Base-by-base conservation (phyloP, 2,329 filamentous ascomycete genomes). In the Epichloe baconii region DNA sequence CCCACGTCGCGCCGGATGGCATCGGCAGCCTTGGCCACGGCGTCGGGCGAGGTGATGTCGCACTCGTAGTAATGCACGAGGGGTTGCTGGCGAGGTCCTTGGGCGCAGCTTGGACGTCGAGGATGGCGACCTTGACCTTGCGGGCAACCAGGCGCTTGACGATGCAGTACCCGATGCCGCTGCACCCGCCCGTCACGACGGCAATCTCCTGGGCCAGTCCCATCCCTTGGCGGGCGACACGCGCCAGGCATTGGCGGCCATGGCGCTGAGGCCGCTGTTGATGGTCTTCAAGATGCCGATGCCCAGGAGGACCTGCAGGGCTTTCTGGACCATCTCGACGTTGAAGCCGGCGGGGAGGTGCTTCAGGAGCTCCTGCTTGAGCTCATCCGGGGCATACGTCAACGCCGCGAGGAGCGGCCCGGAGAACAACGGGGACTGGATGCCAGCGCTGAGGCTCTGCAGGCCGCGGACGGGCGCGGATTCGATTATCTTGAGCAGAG, bases 101-200 rank as follows among this genome's bases (percentile, higher is more conserved):
- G 15, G 64, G 61, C 8, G 58, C n/a, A 2, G 57, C 57, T 48
- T 62, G 59, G 21, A 86, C 74, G 64, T 90, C 86, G 14, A 90
- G 61, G 1, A 88, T 79, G 0, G 80, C 82, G 15, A 88, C 82
- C 55, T 76, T 82, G 54, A 85, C 71, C 0, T 76, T 77, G 49
- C 68, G 53, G 0, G 46, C 50, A 0, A 61, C 54, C 10, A 68
- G 64, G 46, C 52, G 61, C 47, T 62, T 57, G 12, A 62, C 67
- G 45, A 72, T 63, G 50, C 60, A 59, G 26, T 58, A 58, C 1
- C 71, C 71, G 45, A 74, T 71, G 3, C 71, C 71, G 48, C 68
- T 65, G 40, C 65, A 70, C 2, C 68, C 71, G 3, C 71, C 71
- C 1, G 71, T 73, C 2, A 74, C 66, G 4, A 73, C 63, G 0